phyloP scores from a whole-genome alignment of 208 protist species.

The Trypanosoma vivax region DNA sequence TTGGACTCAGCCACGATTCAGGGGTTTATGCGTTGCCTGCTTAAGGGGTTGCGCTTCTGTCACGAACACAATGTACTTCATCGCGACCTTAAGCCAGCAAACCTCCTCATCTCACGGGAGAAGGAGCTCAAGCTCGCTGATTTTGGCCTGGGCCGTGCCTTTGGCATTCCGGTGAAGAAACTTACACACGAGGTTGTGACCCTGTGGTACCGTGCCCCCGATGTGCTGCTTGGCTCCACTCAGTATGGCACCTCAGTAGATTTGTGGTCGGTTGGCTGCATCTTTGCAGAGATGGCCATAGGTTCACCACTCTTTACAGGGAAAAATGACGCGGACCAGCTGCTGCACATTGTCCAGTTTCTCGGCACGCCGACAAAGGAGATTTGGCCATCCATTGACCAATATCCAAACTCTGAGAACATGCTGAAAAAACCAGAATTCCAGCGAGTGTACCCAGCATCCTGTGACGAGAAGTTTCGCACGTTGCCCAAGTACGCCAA shows the following conservation, averaged over 20 bases:
- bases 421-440: conserved; percentile 73
- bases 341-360: conserved; percentile 93
- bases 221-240: conserved; percentile 86
- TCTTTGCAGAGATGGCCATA: conserved; percentile 92
- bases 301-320: conserved; percentile 94
- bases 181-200: conserved; percentile 91
- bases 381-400: conserved; percentile 88
- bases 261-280: conserved; percentile 93
- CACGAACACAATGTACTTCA: conserved; percentile 82
- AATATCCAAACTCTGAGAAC: conserved; percentile 74
- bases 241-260: conserved; percentile 88
- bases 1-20: conserved; percentile 59
- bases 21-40: conserved; percentile 71
- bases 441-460: conserved; percentile 40
- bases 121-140: conserved; percentile 83
- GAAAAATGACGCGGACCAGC: conserved; percentile 93
- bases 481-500: conserved; percentile 42
- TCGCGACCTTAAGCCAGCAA: conserved; percentile 88
- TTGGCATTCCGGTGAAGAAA: conserved; percentile 82
- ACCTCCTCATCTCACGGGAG: conserved; percentile 77
- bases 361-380: conserved; percentile 91
- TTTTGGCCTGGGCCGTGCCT: conserved; percentile 83
- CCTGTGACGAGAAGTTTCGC: conserved; percentile 44
- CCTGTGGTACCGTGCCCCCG: conserved; percentile 93
- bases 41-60: conserved; percentile 71